Evolutionary conservation across 169 alveolate genomes (phyloP).

Genomic region (Plasmodium billcollinsi): DNA sequence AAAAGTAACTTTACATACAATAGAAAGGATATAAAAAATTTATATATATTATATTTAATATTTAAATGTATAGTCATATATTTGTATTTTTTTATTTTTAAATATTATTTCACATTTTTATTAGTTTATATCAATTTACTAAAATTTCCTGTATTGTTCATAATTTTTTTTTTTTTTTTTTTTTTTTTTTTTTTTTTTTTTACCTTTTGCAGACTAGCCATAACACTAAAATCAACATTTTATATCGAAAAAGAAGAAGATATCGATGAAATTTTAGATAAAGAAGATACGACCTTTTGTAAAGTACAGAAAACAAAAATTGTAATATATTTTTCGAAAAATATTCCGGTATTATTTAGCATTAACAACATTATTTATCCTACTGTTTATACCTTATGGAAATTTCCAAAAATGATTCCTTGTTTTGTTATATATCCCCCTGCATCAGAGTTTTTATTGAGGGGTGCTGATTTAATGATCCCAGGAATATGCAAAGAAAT

Average conservation of each 20-base stretch:
- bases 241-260: constrained; percentile 50
- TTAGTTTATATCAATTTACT: neutral
- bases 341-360: constrained; percentile 46
- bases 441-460: constrained; percentile 76
- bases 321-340: constrained; percentile 38
- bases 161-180: constrained; percentile 8
- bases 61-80: neutral
- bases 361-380: constrained; percentile 34
- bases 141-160: neutral
- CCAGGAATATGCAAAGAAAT: constrained; percentile 81
- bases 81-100: neutral
- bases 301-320: constrained; percentile 65
- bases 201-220: constrained; percentile 18
- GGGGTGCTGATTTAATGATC: constrained; percentile 82
- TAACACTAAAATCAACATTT: constrained; percentile 31
- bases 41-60: neutral
- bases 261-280: constrained; percentile 43
- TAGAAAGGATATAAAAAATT: neutral
- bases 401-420: constrained; percentile 71
- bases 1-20: constrained; percentile 35
- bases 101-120: neutral
- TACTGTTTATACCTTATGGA: constrained; percentile 80
- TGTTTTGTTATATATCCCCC: constrained; percentile 76
- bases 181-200: constrained; percentile 6
- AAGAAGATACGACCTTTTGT: constrained; percentile 50